Evolutionary conservation across 805 yeast species (phyloP), one percentile per base, ranked within the genome.

Genomic region (Nakazawaea ishiwadae): DNA sequence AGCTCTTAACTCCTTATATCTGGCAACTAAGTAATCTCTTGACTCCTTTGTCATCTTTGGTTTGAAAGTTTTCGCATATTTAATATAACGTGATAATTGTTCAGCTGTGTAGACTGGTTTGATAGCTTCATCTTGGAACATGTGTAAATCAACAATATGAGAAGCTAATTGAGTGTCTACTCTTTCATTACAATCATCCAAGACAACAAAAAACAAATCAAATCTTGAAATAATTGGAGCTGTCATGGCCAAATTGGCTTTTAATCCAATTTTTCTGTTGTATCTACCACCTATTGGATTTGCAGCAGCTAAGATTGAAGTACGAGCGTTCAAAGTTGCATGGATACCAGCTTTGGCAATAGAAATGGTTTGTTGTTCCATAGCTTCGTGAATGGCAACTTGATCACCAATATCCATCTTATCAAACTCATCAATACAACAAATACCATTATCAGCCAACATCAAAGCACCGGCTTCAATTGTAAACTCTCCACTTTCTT

Each of bases 171-270:
- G 86, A 1, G 95, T 83, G 59, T 93, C 99, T 32, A 89, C 75
- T 51, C 81, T 75, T 55, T 87, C 96, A 56, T 91, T 91, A 59
- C 96, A 85, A 55, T 93, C 98, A 63, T 91, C 99, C 49, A 93
- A 69, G 40, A 93, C 83, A 20, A 93, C 97, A 56, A 93, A 93
- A 59, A 93, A 93, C 49, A 93, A 66, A 64, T 93, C 99, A 60
- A 93, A 93, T 65, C 99, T 80, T 23, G 98, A 91, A 96, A 93
- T 93, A 58, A 93, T 93, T 1, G 99, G 99, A 1, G 97, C 98
- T 12, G 96, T 86, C 96, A 93, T 88, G 55, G 84, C 81, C 56
- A 93, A 71, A 57, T 93, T 93, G 37, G 95, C 80, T 48, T 96
- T 71, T 45, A 93, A 70, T 1, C 95, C 85, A 37, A 80, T 60